Conservation (phyloP, 108 stramenopile species). For the Fragilariopsis cylindrus region DNA sequence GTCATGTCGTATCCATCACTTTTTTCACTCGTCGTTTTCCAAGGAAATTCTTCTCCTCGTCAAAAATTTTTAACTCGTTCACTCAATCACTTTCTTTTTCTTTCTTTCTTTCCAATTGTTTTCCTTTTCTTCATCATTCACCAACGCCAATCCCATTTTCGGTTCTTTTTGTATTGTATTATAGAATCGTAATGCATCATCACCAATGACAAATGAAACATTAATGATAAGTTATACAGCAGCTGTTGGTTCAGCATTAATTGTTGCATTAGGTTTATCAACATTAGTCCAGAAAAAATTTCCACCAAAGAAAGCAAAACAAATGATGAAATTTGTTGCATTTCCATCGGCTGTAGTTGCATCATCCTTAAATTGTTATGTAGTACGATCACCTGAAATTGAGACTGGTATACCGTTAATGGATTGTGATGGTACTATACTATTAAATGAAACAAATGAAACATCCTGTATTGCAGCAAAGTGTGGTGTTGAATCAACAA, state of each 20-base stretch:
- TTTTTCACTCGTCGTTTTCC: too few species aligned
- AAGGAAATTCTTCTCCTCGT: too few species aligned
- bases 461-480: constrained; percentile 67
- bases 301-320: constrained; percentile 50
- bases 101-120: too few species aligned
- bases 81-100: too few species aligned
- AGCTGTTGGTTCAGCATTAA: constrained; percentile 78
- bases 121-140: too few species aligned
- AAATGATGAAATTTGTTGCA: constrained; percentile 77
- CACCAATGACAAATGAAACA: constrained; percentile 77
- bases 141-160: too few species aligned
- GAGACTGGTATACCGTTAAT: constrained; percentile 69
- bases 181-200: constrained; percentile 80
- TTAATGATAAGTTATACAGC: constrained; percentile 78
- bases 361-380: constrained; percentile 84
- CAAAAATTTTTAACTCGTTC: too few species aligned
- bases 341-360: constrained; percentile 87
- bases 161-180: constrained; percentile 25
- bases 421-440: constrained; percentile 35
- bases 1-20: too few species aligned
- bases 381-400: constrained; percentile 86
- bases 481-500: constrained; percentile 78
- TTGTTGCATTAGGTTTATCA: constrained; percentile 80
- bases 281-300: constrained; percentile 70
- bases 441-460: constrained; percentile 28